Evolutionary conservation across 305 asterid genomes (phyloP), one percentile per base, ranked within the genome.

Genomic region (Plantago lanceolata): DNA sequence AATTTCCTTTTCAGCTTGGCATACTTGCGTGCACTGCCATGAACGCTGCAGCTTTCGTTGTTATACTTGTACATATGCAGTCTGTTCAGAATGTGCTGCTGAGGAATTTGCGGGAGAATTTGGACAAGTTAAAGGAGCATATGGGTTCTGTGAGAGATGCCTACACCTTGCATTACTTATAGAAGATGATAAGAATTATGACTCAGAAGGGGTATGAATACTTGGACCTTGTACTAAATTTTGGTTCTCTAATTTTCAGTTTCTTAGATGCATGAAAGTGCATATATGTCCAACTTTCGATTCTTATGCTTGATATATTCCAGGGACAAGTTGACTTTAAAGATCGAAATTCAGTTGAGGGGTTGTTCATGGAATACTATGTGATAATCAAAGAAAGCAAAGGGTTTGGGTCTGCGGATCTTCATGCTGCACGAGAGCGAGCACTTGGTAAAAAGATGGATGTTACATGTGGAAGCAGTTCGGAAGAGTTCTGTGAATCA

Each of bases 201-300:
- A 88, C 71, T 84, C 96, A 55, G 87, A 86, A 19, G 96, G 95
- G 96, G 99, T 93, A 90, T 58, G 92, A 28, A 63, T 63, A 68
- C 54, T 60, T 20, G 64, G 59, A 35, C 54, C 59, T 17, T 61
- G 52, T 48, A 48, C 54, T 62, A 26, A 44, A 53, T 57, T 57
- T 50, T 14, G 17, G 33, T 58, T 20, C 19, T 16, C 48, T 50
- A 26, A 14, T 65, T 24, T 45, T 35, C 18, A 1, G 21, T 33
- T 54, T 20, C 21, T 56, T 40, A 53, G 35, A 53, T 24, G 8
- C 4, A 17, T 24, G 3, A n/a, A 8, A 19, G 9, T 6, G 58
- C 7, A 20, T 20, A 63, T 68, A 33, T 64, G n/a, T 58, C 50
- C n/a, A 53, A 21, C 44, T 16, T 54, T 21, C 19, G 19, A 48